Percentiles rank a stretch among this genome's conserved stretches.
These are phyloP conservation scores for Ormosia emarginata DNA, from an alignment of 306 rosid genomes.

Conservation along the genomic window DNA sequence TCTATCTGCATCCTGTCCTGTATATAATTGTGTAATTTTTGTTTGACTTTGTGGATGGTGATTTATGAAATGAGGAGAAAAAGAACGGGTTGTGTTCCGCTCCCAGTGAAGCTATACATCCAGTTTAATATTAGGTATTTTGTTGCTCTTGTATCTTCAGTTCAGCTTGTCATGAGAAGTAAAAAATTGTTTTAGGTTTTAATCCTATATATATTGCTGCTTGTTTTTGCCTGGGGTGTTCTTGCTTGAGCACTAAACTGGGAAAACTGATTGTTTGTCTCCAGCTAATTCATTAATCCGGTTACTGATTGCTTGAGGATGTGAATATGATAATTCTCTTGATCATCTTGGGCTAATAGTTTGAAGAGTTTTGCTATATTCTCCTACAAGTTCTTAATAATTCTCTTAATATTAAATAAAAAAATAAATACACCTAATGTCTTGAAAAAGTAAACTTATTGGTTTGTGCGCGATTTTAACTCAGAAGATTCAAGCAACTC, in stretches of 20 bases:
- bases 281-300: not conserved
- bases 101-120: not conserved
- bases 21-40: not conserved
- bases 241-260: not conserved
- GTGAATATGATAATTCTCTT: not conserved
- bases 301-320: not conserved
- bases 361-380: no score
- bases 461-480: no score
- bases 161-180: not conserved
- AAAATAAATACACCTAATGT: no score
- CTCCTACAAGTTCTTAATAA: no score
- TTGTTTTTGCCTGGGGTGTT: not conserved
- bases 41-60: not conserved
- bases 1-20: not conserved
- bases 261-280: not conserved
- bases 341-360: not conserved
- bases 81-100: not conserved
- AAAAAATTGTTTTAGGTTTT: not conserved
- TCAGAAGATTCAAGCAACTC: no score
- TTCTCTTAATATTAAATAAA: no score
- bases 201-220: not conserved
- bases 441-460: no score
- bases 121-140: not conserved
- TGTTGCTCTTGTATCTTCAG: not conserved
- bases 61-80: not conserved